Evolutionary conservation across 2,329 filamentous ascomycete species (phyloP), one percentile per base, ranked within the genome.

Genomic region (Fusarium piperis): DNA sequence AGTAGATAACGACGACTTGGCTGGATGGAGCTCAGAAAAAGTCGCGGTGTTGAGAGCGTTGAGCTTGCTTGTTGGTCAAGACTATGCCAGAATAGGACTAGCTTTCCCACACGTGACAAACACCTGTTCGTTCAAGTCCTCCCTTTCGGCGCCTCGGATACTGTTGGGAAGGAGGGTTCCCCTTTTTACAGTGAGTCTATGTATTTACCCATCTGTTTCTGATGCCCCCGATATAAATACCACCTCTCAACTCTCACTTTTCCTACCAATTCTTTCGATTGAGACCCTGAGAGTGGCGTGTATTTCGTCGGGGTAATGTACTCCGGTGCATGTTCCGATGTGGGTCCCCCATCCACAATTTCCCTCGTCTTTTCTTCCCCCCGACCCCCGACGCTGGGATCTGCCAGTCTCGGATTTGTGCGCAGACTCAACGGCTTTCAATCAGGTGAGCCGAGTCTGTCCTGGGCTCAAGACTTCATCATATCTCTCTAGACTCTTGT

Each of bases 181-280:
- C 30, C 16, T 26, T 32, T 33, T 41, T 33, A 15, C 46, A 44
- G 44, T n/a, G 13, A 18, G n/a, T 52, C 11, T 23, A 38, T 53
- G 32, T 1, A 12, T 28, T 6, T 39, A 18, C 6, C 33, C 18
- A 18, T 13, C 10, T 20, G 18, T 32, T n/a, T 32, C n/a, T 18
- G 26, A 30, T 92, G 75, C 95, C 95, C 73, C 88, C 88, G 78
- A 95, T 94, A 84, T 97, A 98, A 30, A 32, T 26, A 8, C n/a
- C 48, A 3, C 44, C 18, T 35, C 44, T 51, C n/a, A 20, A 33
- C 16, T 33, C 7, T 1, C 16, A 6, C 35, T 11, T 39, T 58
- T 32, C 11, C 20, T 26, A 9, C 44, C 41, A 32, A 67, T 44
- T 20, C 48, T 51, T 56, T 13, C 35, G 15, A 41, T 53, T 56